Conservation (phyloP, 768 basidiomycete species). For the Tylopilus plumbeoviolaceoides region DNA sequence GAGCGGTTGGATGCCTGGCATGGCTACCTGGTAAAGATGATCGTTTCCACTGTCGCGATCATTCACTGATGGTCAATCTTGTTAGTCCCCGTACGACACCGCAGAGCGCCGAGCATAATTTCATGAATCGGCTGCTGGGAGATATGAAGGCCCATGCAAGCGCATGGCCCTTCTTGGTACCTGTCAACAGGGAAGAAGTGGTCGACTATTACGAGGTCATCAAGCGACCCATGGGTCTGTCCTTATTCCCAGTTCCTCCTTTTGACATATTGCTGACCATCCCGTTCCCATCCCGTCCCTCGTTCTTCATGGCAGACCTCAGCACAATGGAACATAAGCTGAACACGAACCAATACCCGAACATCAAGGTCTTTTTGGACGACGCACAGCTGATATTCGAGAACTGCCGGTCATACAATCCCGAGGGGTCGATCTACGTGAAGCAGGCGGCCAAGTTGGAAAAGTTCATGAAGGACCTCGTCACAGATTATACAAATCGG, state of each 20-base stretch:
- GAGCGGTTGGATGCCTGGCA: constrained; percentile 87
- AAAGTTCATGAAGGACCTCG: constrained; percentile 61
- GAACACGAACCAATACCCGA: constrained; percentile 77
- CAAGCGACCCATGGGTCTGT: constrained; percentile 87
- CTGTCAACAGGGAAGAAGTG: constrained; percentile 78
- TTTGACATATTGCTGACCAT: background rate
- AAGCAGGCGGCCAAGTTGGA: constrained; percentile 85
- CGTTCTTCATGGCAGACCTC: constrained; percentile 53
- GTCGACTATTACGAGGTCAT: constrained; percentile 89
- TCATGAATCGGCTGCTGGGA: constrained; percentile 73
- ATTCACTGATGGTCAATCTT: constrained; percentile 3
- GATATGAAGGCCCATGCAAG: constrained; percentile 74
- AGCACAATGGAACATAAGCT: constrained; percentile 86
- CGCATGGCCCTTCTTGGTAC: constrained; percentile 84
- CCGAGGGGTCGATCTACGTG: constrained; percentile 71
- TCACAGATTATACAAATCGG: constrained; percentile 30
- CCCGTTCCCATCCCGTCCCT: background rate
- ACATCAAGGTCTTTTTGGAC: constrained; percentile 67
- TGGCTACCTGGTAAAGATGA: constrained; percentile 62
- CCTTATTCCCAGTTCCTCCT: background rate
- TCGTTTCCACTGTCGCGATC: background rate
- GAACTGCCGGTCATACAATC: constrained; percentile 89
- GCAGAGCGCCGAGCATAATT: constrained; percentile 54
- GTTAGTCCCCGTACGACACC: constrained; percentile 37
- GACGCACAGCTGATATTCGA: constrained; percentile 85